phyloP scores from a whole-genome alignment of 2,329 filamentous ascomycete genomes.

The Cladosporium austrohemisphaericum region DNA sequence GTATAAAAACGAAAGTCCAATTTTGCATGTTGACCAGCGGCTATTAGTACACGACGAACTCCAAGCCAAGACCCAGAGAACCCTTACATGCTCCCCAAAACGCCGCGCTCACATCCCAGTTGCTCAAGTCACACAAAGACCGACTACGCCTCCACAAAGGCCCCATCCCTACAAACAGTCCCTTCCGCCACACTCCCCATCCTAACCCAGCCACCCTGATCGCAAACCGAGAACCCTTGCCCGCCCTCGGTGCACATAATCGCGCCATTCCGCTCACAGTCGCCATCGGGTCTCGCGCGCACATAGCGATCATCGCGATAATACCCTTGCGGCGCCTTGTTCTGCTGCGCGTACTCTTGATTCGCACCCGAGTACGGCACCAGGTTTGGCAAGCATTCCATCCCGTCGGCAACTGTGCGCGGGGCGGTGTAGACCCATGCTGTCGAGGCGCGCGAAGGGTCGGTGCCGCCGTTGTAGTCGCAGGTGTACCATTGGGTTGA shows the following conservation, averaged over 20 bases:
- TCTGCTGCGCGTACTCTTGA: constrained; percentile 26
- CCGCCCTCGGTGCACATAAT: constrained; percentile 29
- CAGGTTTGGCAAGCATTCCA: constrained; percentile 35
- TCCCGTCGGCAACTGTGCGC: constrained; percentile 34
- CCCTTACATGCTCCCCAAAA: too few relatives aligned
- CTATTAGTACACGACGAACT: background rate
- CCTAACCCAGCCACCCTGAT: constrained; percentile 31
- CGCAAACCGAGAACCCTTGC: constrained; percentile 30
- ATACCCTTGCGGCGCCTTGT: constrained; percentile 23
- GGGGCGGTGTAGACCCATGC: constrained; percentile 32
- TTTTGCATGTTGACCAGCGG: background rate
- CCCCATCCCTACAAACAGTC: constrained; percentile 28
- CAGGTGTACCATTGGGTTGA: constrained; percentile 36
- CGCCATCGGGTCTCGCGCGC: constrained; percentile 26
- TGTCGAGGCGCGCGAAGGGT: constrained; percentile 13
- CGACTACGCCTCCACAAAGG: constrained; percentile 25
- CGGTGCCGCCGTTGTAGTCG: constrained; percentile 28
- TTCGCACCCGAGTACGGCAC: constrained; percentile 23
- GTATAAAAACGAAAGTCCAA: too few relatives aligned
- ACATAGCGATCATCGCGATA: constrained; percentile 34
- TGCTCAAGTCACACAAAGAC: background rate
- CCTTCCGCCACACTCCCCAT: constrained; percentile 32
- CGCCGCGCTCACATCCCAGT: background rate
- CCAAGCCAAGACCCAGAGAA: background rate
- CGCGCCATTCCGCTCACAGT: constrained; percentile 26